These are phyloP conservation scores for Trifolium subterraneum DNA, from an alignment of 306 rosid species.

Conservation along the genomic window DNA sequence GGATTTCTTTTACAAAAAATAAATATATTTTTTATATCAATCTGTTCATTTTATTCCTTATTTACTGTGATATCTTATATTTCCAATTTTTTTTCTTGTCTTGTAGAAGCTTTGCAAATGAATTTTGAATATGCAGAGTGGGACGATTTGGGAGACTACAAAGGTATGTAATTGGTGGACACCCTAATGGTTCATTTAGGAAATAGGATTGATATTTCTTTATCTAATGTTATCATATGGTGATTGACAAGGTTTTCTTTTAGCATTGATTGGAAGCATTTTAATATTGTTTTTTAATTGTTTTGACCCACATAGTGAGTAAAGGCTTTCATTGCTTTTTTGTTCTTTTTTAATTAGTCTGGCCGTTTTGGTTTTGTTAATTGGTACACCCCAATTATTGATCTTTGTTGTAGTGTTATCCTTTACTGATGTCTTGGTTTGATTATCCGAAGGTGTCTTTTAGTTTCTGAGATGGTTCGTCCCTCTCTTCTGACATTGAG, in stretches of 20 bases:
- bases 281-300: not conserved
- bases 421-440: constrained; percentile 17
- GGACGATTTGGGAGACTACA: constrained; percentile 57
- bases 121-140: constrained; percentile 61
- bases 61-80: constrained; percentile 34
- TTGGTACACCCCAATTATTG: constrained; percentile 12
- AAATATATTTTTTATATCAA: constrained; percentile 7
- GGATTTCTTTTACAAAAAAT: constrained; percentile 28
- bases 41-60: not conserved
- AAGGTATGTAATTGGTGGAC: constrained; percentile 54
- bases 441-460: not conserved
- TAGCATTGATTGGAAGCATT: constrained; percentile 17
- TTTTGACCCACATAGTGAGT: constrained; percentile 21
- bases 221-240: constrained; percentile 12
- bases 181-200: constrained; percentile 21
- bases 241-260: not conserved
- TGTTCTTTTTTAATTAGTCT: constrained; percentile 2
- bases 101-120: constrained; percentile 81
- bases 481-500: not conserved
- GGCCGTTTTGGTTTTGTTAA: constrained; percentile 6
- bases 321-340: constrained; percentile 1
- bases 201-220: constrained; percentile 27
- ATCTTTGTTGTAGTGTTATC: not conserved
- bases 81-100: constrained; percentile 34
- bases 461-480: constrained; percentile 24